Percentiles rank a stretch among this genome's conserved stretches.
Conservation (phyloP, 2,329 filamentous ascomycete species). For the Pseudocercospora fijiensis region DNA sequence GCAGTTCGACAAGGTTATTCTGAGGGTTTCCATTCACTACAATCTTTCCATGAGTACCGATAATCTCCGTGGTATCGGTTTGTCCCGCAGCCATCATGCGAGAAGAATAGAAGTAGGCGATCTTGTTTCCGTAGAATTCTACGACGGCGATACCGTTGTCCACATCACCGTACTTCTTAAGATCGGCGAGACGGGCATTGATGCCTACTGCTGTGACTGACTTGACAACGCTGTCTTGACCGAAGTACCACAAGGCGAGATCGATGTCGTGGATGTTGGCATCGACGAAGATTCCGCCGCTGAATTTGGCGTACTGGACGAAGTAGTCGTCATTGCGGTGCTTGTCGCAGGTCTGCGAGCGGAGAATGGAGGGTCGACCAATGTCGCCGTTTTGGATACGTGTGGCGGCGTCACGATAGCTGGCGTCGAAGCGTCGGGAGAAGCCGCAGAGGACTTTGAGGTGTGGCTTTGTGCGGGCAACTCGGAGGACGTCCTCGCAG, state of each 20-base stretch:
- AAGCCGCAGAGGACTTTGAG: conserved; percentile 68
- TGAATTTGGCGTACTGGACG: conserved; percentile 64
- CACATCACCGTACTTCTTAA: conserved; percentile 58
- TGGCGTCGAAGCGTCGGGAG: conserved; percentile 65
- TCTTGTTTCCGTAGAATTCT: conserved; percentile 63
- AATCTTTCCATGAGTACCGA: conserved; percentile 65
- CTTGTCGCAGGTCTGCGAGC: conserved; percentile 67
- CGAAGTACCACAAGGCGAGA: conserved; percentile 64
- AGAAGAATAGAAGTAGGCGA: conserved; percentile 63
- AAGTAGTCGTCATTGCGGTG: conserved; percentile 66
- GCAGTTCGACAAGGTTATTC: conserved; percentile 56
- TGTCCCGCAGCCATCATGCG: conserved; percentile 68
- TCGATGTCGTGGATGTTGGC: conserved; percentile 71
- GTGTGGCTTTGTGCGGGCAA: conserved; percentile 55
- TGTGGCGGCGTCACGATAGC: conserved; percentile 60
- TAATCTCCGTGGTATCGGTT: conserved; percentile 66
- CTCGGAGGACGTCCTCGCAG: conserved; percentile 60
- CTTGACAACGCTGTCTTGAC: conserved; percentile 55
- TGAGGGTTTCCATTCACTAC: conserved; percentile 60
- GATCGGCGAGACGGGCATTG: conserved; percentile 59
- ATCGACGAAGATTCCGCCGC: conserved; percentile 69
- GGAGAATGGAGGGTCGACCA: conserved; percentile 60
- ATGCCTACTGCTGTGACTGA: conserved; percentile 58
- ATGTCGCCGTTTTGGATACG: conserved; percentile 57
- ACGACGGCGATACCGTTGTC: conserved; percentile 65